Percentiles rank a stretch among this genome's conserved stretches.
Conservation (phyloP, 345 rosid species). For the Noccaea caerulescens region DNA sequence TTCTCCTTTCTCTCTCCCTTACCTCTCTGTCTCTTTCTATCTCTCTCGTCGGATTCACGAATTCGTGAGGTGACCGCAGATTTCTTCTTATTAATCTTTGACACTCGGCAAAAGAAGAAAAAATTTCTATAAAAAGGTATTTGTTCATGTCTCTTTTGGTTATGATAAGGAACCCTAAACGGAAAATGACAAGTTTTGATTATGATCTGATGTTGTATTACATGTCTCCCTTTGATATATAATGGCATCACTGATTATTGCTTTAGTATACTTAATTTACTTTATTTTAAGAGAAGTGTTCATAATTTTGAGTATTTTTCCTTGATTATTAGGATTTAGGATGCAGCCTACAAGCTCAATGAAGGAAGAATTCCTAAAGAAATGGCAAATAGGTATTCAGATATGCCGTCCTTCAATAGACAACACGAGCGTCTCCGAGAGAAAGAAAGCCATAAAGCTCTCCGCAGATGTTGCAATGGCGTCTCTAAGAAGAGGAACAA, state of each 20-base stretch:
- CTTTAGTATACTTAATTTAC: background rate
- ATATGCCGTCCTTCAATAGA: slow-evolving; percentile 48
- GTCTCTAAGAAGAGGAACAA: slow-evolving; percentile 63
- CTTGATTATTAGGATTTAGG: slow-evolving; percentile 37
- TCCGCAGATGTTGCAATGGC: slow-evolving; percentile 93
- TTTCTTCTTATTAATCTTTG: slow-evolving; percentile 23
- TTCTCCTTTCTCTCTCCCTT: slow-evolving; percentile 35
- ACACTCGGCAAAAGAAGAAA: slow-evolving; percentile 11
- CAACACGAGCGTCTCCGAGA: slow-evolving; percentile 55
- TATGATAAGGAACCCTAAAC: slow-evolving; percentile 28
- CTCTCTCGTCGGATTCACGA: slow-evolving; percentile 30
- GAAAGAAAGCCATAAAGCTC: slow-evolving; percentile 78
- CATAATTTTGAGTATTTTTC: slow-evolving; percentile 4
- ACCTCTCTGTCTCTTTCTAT: slow-evolving; percentile 30
- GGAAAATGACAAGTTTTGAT: background rate
- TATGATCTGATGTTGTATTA: slow-evolving; percentile 18
- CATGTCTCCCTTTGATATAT: slow-evolving; percentile 13
- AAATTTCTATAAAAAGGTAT: slow-evolving; percentile 23
- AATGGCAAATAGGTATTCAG: slow-evolving; percentile 72
- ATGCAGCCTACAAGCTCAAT: slow-evolving; percentile 57
- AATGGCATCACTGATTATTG: background rate
- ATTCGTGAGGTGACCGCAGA: slow-evolving; percentile 32
- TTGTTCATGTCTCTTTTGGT: slow-evolving; percentile 37
- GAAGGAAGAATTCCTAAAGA: slow-evolving; percentile 71
- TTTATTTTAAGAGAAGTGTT: background rate